Evolutionary conservation across 1,284 basidiomycete species (phyloP).

Genomic region (Tylopilus sp.): DNA sequence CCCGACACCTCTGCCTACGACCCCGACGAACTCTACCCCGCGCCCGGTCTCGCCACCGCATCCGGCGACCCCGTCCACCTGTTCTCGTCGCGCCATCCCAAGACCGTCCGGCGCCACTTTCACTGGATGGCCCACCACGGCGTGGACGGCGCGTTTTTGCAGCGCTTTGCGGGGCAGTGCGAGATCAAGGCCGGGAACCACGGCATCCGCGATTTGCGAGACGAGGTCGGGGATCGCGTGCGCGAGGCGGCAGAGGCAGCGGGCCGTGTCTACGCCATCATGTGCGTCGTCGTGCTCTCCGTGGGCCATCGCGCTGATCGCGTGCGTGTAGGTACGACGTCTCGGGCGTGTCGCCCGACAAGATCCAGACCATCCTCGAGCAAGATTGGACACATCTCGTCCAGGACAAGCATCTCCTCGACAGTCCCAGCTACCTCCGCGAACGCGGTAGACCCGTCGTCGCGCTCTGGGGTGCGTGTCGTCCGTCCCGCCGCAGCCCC

Average conservation of each 20-base stretch:
- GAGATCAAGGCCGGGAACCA: conserved; percentile 55
- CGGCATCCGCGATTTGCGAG: conserved; percentile 58
- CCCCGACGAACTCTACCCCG: conserved; percentile 64
- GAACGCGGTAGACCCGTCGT: conserved; percentile 68
- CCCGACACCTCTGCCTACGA: conserved; percentile 71
- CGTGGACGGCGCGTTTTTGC: conserved; percentile 74
- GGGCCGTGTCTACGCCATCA: conserved; percentile 74
- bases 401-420: conserved; percentile 55
- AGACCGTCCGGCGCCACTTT: conserved; percentile 73
- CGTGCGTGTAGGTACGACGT: conserved; percentile 73
- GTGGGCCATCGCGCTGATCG: conserved; percentile 35
- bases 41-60: conserved; percentile 58
- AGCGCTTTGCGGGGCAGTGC: conserved; percentile 67
- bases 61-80: conserved; percentile 59
- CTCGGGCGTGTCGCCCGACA: conserved; percentile 60
- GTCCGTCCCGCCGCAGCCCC: too few relatives aligned
- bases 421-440: conserved; percentile 67
- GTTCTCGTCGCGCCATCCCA: conserved; percentile 72
- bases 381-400: conserved; percentile 71
- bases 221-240: conserved; percentile 70
- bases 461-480: conserved; percentile 61
- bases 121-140: conserved; percentile 79
- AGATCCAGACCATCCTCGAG: conserved; percentile 56
- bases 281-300: conserved; percentile 47
- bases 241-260: conserved; percentile 72